Evolutionary conservation across 1,284 basidiomycete species (phyloP).

Genomic region (Puccinia triticina): DNA sequence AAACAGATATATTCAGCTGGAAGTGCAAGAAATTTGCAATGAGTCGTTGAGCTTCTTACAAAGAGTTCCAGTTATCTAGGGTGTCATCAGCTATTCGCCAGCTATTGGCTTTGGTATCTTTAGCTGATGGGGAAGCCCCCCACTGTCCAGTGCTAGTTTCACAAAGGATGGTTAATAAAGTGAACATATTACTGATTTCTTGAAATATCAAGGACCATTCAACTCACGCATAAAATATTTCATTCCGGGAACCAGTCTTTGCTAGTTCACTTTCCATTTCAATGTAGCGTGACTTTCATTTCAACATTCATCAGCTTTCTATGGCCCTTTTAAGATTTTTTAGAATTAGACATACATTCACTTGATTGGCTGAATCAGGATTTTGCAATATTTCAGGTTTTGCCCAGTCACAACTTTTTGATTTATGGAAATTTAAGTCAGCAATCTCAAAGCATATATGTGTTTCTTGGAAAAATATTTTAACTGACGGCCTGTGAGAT

Average conservation of each 20-base stretch:
- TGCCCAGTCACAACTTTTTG: conserved; percentile 22
- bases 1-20: neutral
- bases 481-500: conserved; percentile 9
- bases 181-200: neutral
- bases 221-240: conserved; percentile 41
- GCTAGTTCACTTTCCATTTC: conserved; percentile 27
- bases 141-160: conserved; percentile 38
- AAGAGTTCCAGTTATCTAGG: conserved; percentile 27
- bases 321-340: neutral
- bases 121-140: conserved; percentile 16
- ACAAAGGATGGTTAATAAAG: neutral
- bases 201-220: too few species aligned
- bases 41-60: conserved; percentile 1
- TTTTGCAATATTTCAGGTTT: conserved; percentile 9
- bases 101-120: conserved; percentile 18
- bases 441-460: neutral
- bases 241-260: neutral
- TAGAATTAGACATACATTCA: conserved; percentile 33
- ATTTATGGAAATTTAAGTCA: neutral
- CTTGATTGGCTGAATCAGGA: neutral
- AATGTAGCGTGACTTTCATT: conserved; percentile 21
- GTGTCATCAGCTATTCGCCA: conserved; percentile 33
- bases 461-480: neutral
- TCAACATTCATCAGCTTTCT: neutral
- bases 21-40: neutral